phyloP scores from a whole-genome alignment of 73 alveolate species.

The Stentor roeselii region DNA sequence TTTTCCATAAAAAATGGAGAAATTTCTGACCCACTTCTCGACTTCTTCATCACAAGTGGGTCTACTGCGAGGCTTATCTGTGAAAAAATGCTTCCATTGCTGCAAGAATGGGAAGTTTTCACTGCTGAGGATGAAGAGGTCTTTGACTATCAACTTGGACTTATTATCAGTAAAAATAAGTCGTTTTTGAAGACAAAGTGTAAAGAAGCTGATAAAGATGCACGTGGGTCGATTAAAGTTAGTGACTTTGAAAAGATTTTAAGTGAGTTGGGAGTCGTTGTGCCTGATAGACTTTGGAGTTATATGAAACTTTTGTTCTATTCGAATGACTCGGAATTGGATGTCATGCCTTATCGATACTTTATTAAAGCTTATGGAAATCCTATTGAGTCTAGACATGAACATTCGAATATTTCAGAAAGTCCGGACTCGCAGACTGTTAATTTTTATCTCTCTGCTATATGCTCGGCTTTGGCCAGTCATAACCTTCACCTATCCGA shows the following conservation, averaged over 20 bases:
- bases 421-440: not conserved
- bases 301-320: conserved; percentile 21
- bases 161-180: not conserved
- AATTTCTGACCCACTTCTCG: not conserved
- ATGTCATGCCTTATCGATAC: conserved; percentile 18
- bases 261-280: not conserved
- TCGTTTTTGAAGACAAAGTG: not conserved
- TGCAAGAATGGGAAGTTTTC: conserved; percentile 15
- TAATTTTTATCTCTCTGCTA: not conserved
- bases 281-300: not conserved
- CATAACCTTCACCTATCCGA: not conserved
- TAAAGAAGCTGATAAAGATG: not conserved
- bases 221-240: not conserved
- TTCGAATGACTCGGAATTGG: conserved; percentile 5
- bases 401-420: not conserved
- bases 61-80: not conserved
- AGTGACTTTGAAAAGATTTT: not conserved
- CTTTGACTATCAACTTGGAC: not conserved
- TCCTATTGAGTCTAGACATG: not conserved
- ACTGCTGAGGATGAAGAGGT: conserved; percentile 23
- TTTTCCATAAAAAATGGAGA: not conserved
- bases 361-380: conserved; percentile 25
- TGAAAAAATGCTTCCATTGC: not conserved
- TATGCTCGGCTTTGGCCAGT: not conserved
- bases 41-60: not conserved